Evolutionary conservation across 805 yeast genomes (phyloP), one percentile per base, ranked within the genome.

Genomic region (Candida sanyiensis): DNA sequence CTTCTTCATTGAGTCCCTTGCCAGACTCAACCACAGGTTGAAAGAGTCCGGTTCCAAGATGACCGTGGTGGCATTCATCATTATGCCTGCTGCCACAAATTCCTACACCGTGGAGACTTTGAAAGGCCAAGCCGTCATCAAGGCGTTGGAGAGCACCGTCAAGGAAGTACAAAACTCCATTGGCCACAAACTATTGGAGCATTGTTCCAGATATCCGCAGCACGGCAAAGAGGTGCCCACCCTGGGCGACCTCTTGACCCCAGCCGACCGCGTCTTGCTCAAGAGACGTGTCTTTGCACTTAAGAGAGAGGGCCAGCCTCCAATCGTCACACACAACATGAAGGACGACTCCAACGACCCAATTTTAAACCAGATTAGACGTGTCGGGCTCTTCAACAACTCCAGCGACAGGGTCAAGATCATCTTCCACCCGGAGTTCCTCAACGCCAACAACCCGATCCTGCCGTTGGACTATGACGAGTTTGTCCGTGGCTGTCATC

Each of bases 251-350:
- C 70, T 90, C 53, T 75, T 90, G 45, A 83, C 80, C 50, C 83
- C 94, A 3, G 77, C 93, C 12, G 98, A 90, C 63, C 70, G 89
- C 44, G 96, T 93, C 33, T 69, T 86, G 44, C 72, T 90, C 57
- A 90, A 90, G 62, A 78, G 97, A 62, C 78, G 97, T 61, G 90
- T 90, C 46, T 80, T 85, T 60, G 97, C 97, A 2, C 73, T 90
- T 56, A 88, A 88, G 64, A 75, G 97, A 51, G 89, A 82, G 41
- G 72, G 87, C 5, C 68, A 88, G 53, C 98, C 98, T 17, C 96
- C 97, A 17, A 84, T 90, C 52, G 97, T 89, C 24, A 90, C 98
- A 9, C 98, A 90, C 64, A 90, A 90, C 66, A 90, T 90, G 96
- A 75, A 75, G 34, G 96, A 93, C 56, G 97, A 93, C 58, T 75